These are phyloP conservation scores for Fagopyrum tataricum DNA, from an alignment of 148 eudicot species.

Conservation along the genomic window DNA sequence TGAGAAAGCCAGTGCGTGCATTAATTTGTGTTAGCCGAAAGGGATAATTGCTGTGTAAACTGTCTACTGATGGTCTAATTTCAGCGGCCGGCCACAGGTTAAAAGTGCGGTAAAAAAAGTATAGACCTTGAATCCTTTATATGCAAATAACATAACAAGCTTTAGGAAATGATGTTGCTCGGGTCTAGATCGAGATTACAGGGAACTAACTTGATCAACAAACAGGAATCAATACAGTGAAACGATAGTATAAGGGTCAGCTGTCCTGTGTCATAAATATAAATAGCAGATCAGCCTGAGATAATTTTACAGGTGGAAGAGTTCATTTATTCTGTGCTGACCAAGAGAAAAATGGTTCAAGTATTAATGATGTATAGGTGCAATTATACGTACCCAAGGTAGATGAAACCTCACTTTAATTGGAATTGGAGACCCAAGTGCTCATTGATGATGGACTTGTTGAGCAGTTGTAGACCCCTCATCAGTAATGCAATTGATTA, in stretches of 20 bases:
- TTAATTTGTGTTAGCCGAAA: neutral
- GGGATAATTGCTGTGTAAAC: neutral
- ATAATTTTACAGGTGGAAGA: no score
- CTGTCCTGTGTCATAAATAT: slow-evolving; percentile 7
- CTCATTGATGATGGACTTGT: slow-evolving; percentile 10
- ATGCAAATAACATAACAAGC: neutral
- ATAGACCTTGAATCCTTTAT: neutral
- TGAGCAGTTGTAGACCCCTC: slow-evolving; percentile 10
- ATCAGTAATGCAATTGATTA: slow-evolving; percentile 9
- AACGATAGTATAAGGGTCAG: slow-evolving; percentile 2
- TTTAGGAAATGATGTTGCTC: neutral
- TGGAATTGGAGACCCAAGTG: slow-evolving; percentile 9
- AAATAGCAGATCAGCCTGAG: neutral
- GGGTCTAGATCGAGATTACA: neutral
- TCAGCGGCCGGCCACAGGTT: neutral
- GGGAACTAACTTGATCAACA: neutral
- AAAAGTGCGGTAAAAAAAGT: no score
- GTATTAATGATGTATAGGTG: slow-evolving; percentile 13
- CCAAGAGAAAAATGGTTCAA: neutral
- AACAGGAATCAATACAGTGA: neutral
- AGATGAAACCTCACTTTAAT: slow-evolving; percentile 10
- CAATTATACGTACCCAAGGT: slow-evolving; percentile 13
- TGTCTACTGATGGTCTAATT: no score
- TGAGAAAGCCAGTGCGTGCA: neutral
- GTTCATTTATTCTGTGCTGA: no score